These are phyloP conservation scores for Kalmusia sp. DNA, from an alignment of 2,329 filamentous ascomycete species.

Conservation along the genomic window DNA sequence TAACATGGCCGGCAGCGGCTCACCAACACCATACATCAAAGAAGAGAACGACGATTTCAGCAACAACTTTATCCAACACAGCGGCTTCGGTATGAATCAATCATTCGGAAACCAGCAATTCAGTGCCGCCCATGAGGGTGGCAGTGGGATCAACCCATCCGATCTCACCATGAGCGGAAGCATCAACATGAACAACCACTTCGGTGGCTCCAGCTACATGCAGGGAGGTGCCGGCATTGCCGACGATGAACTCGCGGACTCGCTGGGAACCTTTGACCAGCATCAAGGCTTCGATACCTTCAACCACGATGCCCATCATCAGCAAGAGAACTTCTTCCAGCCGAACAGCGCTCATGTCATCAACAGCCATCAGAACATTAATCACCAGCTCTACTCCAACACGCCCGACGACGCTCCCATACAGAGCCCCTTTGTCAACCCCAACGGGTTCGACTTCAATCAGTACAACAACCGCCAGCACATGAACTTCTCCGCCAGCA, in stretches of 20 bases:
- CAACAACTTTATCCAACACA: conserved; percentile 57
- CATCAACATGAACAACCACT: conserved; percentile 62
- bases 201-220: conserved; percentile 71
- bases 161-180: conserved; percentile 77
- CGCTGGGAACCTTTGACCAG: conserved; percentile 63
- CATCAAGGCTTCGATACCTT: conserved; percentile 58
- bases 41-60: conserved; percentile 71
- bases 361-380: conserved; percentile 74
- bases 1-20: conserved; percentile 63
- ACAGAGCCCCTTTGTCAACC: conserved; percentile 83
- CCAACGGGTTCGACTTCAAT: conserved; percentile 72
- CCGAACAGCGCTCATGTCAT: conserved; percentile 53
- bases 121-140: conserved; percentile 48
- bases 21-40: conserved; percentile 70
- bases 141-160: conserved; percentile 75
- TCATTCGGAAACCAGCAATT: conserved; percentile 58
- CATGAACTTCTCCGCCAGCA: conserved; percentile 47
- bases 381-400: conserved; percentile 78
- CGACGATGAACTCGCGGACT: conserved; percentile 87
- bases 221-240: conserved; percentile 79
- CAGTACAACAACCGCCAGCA: conserved; percentile 73
- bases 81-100: conserved; percentile 59
- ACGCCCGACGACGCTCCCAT: conserved; percentile 92
- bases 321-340: conserved; percentile 60
- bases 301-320: conserved; percentile 59